Evolutionary conservation across 2,329 filamentous ascomycete species (phyloP), one percentile per base, ranked within the genome.

Genomic region (Claviceps capensis): DNA sequence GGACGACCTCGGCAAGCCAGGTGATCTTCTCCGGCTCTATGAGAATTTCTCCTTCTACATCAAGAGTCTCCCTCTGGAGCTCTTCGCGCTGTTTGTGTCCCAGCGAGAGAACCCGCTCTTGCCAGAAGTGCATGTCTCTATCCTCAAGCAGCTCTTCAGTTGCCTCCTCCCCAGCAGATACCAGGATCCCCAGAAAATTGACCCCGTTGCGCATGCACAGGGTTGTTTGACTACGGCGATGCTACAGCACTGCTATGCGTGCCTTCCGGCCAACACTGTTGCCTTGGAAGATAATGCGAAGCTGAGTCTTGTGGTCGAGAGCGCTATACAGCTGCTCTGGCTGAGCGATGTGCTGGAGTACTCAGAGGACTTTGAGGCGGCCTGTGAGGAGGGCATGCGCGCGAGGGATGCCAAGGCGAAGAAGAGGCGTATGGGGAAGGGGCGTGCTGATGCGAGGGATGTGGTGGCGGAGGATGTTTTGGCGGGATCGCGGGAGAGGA

Each of bases 271-370:
- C 1, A 82, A 78, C 53, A 79, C 75, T 0, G 70, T 76, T 14
- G 74, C 72, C 6, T 65, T 76, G 0, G 75, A 79, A 19, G 85
- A 88, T 56, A 90, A 93, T 58, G 82, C 83, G 30, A 86, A 85
- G 63, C 72, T 90, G 40, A 82, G 83, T 2, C 66, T 90, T 9
- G 65, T 86, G 34, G 68, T 88, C 0, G 87, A 91, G 66, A 73
- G 73, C 2, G 65, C 88, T 48, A 60, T 87, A 34, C 73, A 81
- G 46, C 67, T 82, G 6, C 65, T 77, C 3, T 75, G 71, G 66
- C 52, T 53, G 2, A 60, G 62, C 26, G 65, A 66, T 13, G 58
- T 60, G 19, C 56, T 71, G 13, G 53, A 54, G 1, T 71, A 72
- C 56, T 66, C 65, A 34, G 54, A 61, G 0, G 55, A 56, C 4